Evolutionary conservation across 768 basidiomycete genomes (phyloP), one percentile per base, ranked within the genome.

Genomic region (Auriscalpium vulgare): DNA sequence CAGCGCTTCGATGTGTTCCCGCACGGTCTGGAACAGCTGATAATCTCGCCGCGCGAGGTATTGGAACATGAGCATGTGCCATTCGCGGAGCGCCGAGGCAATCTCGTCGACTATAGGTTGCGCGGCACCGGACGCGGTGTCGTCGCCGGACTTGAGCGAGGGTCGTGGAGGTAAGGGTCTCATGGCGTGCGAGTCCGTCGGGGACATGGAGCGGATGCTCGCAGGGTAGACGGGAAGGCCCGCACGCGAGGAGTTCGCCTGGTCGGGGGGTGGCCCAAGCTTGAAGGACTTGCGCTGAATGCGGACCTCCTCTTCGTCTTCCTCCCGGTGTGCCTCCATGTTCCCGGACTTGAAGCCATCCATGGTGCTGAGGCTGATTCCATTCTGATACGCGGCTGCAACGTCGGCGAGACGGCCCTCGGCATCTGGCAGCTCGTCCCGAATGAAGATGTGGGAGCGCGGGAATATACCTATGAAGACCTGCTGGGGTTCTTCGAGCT

Each of bases 81-180:
- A 98, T 80, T 98, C 95, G 40, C 95, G 84, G 46, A 98, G 74
- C 0, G 95, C 95, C 8, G 92, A 95, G 0, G 95, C 91, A 61
- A 98, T 95, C 74, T 98, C 95, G 71, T 98, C 95, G 51, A 98
- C 84, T 66, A 98, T 87, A 10, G 95, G 95, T 66, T 97, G 94
- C 2, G 69, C 73, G 19, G 78, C 76, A 10, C 95, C 95, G 0
- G 87, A 85, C 4, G 81, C 78, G 2, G 95, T 98, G 63, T 97
- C 95, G 67, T 97, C 95, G 38, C 91, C 92, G 10, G 92, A 91
- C 60, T 94, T 95, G 49, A 97, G 79, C n/a, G 88, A 91, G 7
- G 95, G 95, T 46, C 97, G 82, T 3, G 92, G 94, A 9, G 92
- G 93, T 6, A 87, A 74, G 1, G 85, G 87, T 67, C 92, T 90